Evolutionary conservation across 805 yeast genomes (phyloP).

Genomic region (Ogataea nonfermentans): DNA sequence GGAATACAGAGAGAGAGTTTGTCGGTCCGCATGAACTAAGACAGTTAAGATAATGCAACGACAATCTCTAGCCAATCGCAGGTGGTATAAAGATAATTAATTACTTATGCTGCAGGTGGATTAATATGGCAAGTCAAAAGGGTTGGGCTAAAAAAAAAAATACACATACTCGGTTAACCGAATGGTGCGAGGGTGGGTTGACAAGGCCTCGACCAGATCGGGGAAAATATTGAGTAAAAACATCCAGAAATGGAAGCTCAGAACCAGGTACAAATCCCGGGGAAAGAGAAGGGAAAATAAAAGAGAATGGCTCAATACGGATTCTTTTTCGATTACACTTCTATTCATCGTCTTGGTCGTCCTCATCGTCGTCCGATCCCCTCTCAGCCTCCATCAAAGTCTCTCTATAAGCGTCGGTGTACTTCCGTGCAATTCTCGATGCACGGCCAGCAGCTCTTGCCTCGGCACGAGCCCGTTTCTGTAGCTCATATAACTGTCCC

Average conservation of each 20-base stretch:
- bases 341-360: slow-evolving; percentile 38
- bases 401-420: slow-evolving; percentile 48
- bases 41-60: slow-evolving; percentile 6
- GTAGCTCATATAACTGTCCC: slow-evolving; percentile 53
- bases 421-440: slow-evolving; percentile 76
- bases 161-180: neutral
- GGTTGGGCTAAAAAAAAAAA: neutral
- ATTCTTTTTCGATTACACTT: neutral
- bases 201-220: too few relatives aligned
- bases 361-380: slow-evolving; percentile 60
- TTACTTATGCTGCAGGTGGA: slow-evolving; percentile 6
- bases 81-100: slow-evolving; percentile 4
- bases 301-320: too few relatives aligned
- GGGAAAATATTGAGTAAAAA: too few relatives aligned
- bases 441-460: slow-evolving; percentile 57
- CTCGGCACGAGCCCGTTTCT: slow-evolving; percentile 53
- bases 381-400: slow-evolving; percentile 62
- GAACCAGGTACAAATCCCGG: too few relatives aligned
- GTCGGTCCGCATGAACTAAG: slow-evolving; percentile 8
- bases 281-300: too few relatives aligned
- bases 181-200: slow-evolving; percentile 3
- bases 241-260: too few relatives aligned
- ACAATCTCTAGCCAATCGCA: slow-evolving; percentile 19
- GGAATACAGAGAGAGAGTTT: neutral
- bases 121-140: slow-evolving; percentile 1